phyloP scores from a whole-genome alignment of 139 green algal genomes.

The Haematococcus lacustris region DNA sequence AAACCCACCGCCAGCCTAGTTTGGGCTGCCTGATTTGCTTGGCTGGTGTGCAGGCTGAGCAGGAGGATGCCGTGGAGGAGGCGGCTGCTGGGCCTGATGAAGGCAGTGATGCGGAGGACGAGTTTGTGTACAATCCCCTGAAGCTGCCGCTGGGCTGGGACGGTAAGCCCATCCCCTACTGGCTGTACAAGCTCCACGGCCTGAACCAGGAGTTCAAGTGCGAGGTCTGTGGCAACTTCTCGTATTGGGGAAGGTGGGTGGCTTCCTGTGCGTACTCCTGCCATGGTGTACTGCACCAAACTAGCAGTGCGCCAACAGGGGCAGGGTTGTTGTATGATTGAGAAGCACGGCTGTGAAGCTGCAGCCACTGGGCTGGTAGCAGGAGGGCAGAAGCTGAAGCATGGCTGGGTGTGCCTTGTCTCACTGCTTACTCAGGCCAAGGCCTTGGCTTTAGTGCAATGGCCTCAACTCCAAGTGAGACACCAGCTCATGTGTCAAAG shows the following conservation, averaged over 20 bases:
- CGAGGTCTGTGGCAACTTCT: conserved; percentile 94
- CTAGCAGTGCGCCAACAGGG: not conserved
- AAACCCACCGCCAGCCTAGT: too few species aligned
- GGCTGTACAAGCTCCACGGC: conserved; percentile 99
- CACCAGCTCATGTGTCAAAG: too few species aligned
- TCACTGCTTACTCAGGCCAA: too few species aligned
- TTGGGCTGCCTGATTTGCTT: too few species aligned
- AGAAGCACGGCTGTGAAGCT: not conserved
- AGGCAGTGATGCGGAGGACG: conserved; percentile 70
- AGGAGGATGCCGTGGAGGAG: conserved; percentile 49
- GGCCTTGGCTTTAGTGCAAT: too few species aligned
- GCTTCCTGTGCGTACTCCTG: conserved; percentile 83
- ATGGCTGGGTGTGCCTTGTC: too few species aligned
- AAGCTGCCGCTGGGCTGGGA: conserved; percentile 98
- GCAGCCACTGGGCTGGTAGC: too few species aligned
- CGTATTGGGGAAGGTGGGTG: conserved; percentile 85
- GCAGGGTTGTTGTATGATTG: not conserved
- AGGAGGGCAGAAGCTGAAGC: too few species aligned
- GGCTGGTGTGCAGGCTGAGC: conserved; percentile 61
- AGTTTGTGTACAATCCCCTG: conserved; percentile 98
- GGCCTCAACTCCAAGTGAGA: too few species aligned
- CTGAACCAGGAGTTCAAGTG: conserved; percentile 85
- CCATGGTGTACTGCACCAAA: too few species aligned
- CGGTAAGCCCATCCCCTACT: conserved; percentile 99
- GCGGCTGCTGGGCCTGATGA: conserved; percentile 29